Percentiles rank a stretch among this genome's conserved stretches.
These are phyloP conservation scores for Zygoascus biomembranicola DNA, from an alignment of 805 yeast species.

Conservation along the genomic window DNA sequence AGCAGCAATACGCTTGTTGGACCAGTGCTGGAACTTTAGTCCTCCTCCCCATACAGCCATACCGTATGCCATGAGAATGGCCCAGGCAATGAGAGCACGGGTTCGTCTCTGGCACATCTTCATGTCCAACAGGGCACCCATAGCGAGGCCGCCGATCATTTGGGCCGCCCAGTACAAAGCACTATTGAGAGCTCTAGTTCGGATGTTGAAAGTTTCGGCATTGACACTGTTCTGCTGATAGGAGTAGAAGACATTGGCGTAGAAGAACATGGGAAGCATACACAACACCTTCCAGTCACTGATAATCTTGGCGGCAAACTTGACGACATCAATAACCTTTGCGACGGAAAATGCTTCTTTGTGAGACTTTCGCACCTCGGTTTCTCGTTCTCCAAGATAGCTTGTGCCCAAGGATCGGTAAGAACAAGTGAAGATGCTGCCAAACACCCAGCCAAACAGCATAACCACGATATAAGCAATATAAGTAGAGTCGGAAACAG, in stretches of 20 bases:
- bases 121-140: conserved; percentile 44
- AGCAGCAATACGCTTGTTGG: conserved; percentile 7
- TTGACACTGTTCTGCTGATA: conserved; percentile 55
- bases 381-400: conserved; percentile 13
- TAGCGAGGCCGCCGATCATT: conserved; percentile 46
- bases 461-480: conserved; percentile 48
- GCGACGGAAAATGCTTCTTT: conserved; percentile 6
- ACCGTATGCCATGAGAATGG: conserved; percentile 32
- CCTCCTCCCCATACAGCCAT: conserved; percentile 57
- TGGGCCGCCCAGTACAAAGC: conserved; percentile 54
- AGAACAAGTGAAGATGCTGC: conserved; percentile 13
- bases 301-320: conserved; percentile 5
- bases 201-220: conserved; percentile 45
- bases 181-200: conserved; percentile 54
- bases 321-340: conserved; percentile 9
- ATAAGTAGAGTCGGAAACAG: conserved; percentile 43
- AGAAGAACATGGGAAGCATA: conserved; percentile 52
- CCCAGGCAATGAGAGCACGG: conserved; percentile 42
- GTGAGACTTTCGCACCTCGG: conserved; percentile 5
- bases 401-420: conserved; percentile 5
- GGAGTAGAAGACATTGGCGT: conserved; percentile 58
- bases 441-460: conserved; percentile 37
- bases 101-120: conserved; percentile 32
- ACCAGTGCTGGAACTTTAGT: conserved; percentile 36
- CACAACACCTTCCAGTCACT: conserved; percentile 13